A percentile compares a stretch with the other conserved stretches of the same genome.
Conservation (phyloP, 352 stramenopile genomes). For the Chrysophaeum taylorii region DNA sequence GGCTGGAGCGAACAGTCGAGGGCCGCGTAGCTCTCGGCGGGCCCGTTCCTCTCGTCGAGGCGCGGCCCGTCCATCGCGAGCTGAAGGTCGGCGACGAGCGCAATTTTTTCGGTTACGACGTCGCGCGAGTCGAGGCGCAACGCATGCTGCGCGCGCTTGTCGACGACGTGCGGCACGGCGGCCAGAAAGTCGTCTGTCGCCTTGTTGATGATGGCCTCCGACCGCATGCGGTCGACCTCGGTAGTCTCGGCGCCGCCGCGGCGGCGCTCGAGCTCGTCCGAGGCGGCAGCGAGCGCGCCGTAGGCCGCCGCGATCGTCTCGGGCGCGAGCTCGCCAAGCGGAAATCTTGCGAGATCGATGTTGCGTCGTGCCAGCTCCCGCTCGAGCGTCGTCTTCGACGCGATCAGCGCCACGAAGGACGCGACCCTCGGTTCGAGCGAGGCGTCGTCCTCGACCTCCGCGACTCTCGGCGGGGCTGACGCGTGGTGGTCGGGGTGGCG, state of each 20-base stretch:
- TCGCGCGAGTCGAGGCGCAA: not conserved
- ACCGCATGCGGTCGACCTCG: slow-evolving; percentile 17
- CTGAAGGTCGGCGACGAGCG: not conserved
- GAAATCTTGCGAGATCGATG: slow-evolving; percentile 18
- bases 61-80: not conserved
- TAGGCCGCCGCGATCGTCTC: slow-evolving; percentile 12
- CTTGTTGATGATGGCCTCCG: not conserved
- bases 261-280: not conserved
- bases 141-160: not conserved
- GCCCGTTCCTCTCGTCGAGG: not conserved
- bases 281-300: slow-evolving; percentile 6
- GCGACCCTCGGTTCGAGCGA: not conserved
- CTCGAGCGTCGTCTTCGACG: not conserved
- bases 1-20: not conserved
- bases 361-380: slow-evolving; percentile 6
- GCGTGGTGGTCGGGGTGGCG: not conserved
- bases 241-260: not conserved
- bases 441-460: not conserved
- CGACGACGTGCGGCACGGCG: slow-evolving; percentile 4
- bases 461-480: not conserved
- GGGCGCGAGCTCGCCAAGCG: slow-evolving; percentile 16
- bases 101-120: not conserved
- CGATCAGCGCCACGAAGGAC: not conserved
- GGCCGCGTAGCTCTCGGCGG: slow-evolving; percentile 8
- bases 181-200: slow-evolving; percentile 22